Evolutionary conservation across 192 early-diverging fungal genomes (phyloP).

Genomic region (Linnemannia exigua): DNA sequence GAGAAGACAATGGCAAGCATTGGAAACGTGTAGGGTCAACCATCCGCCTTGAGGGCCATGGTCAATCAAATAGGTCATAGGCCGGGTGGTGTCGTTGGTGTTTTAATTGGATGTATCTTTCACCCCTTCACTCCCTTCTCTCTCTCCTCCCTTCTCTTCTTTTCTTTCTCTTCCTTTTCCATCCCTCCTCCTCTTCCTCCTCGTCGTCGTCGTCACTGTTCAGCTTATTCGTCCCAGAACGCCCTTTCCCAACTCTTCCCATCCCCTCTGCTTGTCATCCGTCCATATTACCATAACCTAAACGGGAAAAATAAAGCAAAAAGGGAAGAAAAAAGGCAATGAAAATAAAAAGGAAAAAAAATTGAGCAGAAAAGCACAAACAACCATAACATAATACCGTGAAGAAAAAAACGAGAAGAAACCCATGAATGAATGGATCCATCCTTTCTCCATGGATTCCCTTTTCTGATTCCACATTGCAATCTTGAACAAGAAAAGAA

Average conservation of each 20-base stretch:
- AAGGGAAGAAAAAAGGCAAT: neutral
- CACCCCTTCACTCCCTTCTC: neutral
- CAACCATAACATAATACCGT: constrained; percentile 11
- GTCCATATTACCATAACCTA: constrained; percentile 18
- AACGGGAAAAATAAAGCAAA: neutral
- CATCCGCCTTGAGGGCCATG: neutral
- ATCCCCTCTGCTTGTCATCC: constrained; percentile 12
- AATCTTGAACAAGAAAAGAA: neutral
- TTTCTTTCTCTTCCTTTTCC: constrained; percentile 14
- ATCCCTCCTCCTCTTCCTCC: constrained; percentile 13
- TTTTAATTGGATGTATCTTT: neutral
- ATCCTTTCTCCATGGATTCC: neutral
- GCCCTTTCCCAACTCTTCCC: neutral
- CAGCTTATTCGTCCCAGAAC: neutral
- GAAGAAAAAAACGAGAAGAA: neutral
- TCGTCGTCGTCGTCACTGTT: neutral
- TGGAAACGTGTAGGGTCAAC: neutral
- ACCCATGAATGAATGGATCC: neutral
- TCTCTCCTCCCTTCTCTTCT: neutral
- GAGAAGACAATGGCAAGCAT: neutral
- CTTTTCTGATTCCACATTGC: neutral
- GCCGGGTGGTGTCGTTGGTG: neutral
- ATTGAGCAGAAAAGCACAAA: neutral
- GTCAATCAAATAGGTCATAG: neutral
- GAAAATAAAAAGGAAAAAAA: neutral